Evolutionary conservation across 2,329 filamentous ascomycete genomes (phyloP), one percentile per base, ranked within the genome.

Genomic region (Exserohilum rostratum): DNA sequence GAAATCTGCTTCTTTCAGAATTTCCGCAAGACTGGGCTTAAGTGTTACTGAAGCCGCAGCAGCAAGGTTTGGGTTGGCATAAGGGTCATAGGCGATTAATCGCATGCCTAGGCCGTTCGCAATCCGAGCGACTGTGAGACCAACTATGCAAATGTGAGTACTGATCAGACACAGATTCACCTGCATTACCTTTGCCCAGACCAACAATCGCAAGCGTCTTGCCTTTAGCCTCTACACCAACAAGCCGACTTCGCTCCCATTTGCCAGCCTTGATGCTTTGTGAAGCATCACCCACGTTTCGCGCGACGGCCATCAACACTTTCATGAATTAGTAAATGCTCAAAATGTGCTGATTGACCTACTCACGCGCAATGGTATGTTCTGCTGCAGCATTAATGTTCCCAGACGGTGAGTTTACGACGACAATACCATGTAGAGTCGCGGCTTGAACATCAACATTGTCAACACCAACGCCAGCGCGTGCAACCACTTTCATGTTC

Each of bases 341-440:
- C 15, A n/a, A 10, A 3, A 3, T 29, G 5, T 1, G 9, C 29
- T 35, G 22, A 17, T 25, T 30, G 22, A 34, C 12, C 18, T 37
- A 68, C 79, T 50, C 42, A 77, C 76, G 57, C 11, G 76, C 87
- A 48, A 93, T 83, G 0, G 90, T 91, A 66, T 92, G 90, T 69
- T 92, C 90, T 0, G 90, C 90, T 0, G 90, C 90, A 0, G 90
- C 90, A 53, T 89, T 85, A 62, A 93, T 91, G 69, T 95, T 95
- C 2, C 90, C 90, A 15, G 85, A 84, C 0, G 90, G 90, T 22
- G 85, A 89, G 73, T 93, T 95, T 50, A 93, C 87, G 2, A 95
- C 90, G 46, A 93, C 87, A 55, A 93, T 87, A 17, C 90, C 90
- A 49, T 86, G 80, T 34, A 83, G 80, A 0, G 90, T 93, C 2